Conservation (phyloP, 768 basidiomycete genomes). For the Lyophyllum decastes region DNA sequence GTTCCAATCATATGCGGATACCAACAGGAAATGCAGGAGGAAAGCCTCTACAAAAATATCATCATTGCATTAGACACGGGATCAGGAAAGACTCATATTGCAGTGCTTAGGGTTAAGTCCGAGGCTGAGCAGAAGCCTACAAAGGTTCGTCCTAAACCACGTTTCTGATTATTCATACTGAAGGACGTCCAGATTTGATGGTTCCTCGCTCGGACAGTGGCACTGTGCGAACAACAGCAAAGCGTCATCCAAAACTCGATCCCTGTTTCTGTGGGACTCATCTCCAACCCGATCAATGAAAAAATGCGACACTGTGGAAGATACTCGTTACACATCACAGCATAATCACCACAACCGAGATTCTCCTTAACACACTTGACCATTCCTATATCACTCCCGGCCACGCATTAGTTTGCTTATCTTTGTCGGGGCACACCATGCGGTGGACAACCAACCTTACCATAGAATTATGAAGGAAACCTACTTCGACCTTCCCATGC, state of each 20-base stretch:
- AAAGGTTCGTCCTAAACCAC: slow-evolving; percentile 55
- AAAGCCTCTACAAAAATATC: slow-evolving; percentile 64
- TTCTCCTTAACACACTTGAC: slow-evolving; percentile 74
- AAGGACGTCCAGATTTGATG: slow-evolving; percentile 60
- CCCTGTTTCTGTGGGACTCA: slow-evolving; percentile 63
- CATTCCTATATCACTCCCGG: slow-evolving; percentile 70
- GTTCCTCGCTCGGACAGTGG: slow-evolving; percentile 81
- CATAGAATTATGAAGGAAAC: slow-evolving; percentile 77
- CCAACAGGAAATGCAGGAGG: slow-evolving; percentile 80
- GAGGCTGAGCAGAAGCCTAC: slow-evolving; percentile 59
- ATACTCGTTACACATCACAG: slow-evolving; percentile 58
- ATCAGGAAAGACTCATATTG: slow-evolving; percentile 79
- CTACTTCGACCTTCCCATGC: slow-evolving; percentile 54
- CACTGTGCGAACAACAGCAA: slow-evolving; percentile 71
- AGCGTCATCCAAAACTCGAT: slow-evolving; percentile 56
- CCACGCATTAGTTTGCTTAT: slow-evolving; percentile 60
- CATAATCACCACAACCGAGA: slow-evolving; percentile 76
- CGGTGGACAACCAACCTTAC: slow-evolving; percentile 71
- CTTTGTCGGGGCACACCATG: slow-evolving; percentile 85
- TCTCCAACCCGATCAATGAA: slow-evolving; percentile 83
- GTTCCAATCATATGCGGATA: slow-evolving; percentile 51
- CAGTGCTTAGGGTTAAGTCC: slow-evolving; percentile 68
- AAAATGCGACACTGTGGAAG: slow-evolving; percentile 58
- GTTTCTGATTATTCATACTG: not conserved
- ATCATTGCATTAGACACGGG: slow-evolving; percentile 81